A percentile compares a stretch with the other conserved stretches of the same genome.
Evolutionary conservation across 345 rosid species (phyloP).

Genomic region (Ceriops zippeliana): DNA sequence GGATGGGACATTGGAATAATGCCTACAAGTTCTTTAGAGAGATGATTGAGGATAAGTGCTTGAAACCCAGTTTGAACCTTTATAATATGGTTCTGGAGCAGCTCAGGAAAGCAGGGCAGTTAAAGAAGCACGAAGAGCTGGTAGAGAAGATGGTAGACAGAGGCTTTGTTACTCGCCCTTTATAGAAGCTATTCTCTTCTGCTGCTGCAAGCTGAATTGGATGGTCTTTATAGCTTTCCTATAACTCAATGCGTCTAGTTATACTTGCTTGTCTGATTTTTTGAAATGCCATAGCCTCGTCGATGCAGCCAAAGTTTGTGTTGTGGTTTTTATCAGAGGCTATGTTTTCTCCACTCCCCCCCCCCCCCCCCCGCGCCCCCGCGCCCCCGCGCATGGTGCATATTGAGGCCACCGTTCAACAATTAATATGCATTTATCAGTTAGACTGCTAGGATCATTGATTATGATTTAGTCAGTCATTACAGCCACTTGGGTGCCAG

Average conservation of each 20-base stretch:
- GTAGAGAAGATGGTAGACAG: slow-evolving; percentile 80
- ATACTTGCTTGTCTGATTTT: background rate
- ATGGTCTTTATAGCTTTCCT: background rate
- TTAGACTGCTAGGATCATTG: no score
- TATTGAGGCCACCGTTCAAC: no score
- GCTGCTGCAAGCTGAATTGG: background rate
- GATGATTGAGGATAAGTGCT: slow-evolving; percentile 83
- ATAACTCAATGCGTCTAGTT: background rate
- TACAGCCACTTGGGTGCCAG: no score
- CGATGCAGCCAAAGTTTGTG: no score
- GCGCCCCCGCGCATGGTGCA: no score
- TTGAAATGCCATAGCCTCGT: background rate
- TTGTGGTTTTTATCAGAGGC: no score
- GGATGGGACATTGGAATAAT: slow-evolving; percentile 96
- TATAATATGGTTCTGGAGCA: slow-evolving; percentile 71
- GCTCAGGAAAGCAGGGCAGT: slow-evolving; percentile 74
- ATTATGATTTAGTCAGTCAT: no score
- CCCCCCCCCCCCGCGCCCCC: no score
- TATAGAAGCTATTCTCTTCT: slow-evolving; percentile 19
- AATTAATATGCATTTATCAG: no score
- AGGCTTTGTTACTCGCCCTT: slow-evolving; percentile 57
- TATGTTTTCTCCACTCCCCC: no score
- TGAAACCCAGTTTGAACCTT: slow-evolving; percentile 59
- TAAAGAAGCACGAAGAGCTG: slow-evolving; percentile 88
- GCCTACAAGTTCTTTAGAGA: slow-evolving; percentile 73